Percentiles rank a stretch among this genome's conserved stretches.
Evolutionary conservation across 23 red algal species (phyloP).

Genomic region (Gracilaria vermiculophylla): DNA sequence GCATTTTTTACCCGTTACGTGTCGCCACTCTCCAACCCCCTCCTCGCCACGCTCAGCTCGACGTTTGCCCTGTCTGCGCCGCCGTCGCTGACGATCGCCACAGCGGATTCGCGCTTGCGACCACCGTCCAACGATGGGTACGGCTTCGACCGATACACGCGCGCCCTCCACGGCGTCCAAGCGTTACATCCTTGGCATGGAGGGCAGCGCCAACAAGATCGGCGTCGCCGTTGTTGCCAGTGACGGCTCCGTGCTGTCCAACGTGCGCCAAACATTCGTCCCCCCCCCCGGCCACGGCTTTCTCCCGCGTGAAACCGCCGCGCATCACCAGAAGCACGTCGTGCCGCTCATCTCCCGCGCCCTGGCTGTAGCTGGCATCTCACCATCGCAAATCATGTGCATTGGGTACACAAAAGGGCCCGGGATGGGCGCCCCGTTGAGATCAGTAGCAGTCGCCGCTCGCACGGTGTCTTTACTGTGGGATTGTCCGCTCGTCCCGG

Average conservation of each 20-base stretch:
- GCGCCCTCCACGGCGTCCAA: neutral
- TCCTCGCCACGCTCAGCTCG: no score
- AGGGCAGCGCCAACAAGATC: constrained; percentile 98
- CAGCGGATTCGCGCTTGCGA: no score
- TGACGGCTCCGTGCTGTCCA: constrained; percentile 79
- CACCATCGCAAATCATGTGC: constrained; percentile 39
- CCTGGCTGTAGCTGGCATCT: constrained; percentile 47
- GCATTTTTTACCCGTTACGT: no score
- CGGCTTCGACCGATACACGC: no score
- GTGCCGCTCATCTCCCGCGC: constrained; percentile 79
- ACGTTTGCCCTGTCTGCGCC: no score
- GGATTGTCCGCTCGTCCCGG: constrained; percentile 74
- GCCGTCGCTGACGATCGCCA: no score
- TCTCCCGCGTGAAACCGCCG: constrained; percentile 85
- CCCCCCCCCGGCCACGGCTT: constrained; percentile 86
- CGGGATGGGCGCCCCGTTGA: constrained; percentile 95
- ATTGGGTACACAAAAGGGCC: constrained; percentile 91
- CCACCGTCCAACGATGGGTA: no score
- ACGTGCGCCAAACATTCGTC: constrained; percentile 92
- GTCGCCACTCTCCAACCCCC: no score
- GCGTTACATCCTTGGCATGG: constrained; percentile 78
- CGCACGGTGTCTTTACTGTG: constrained; percentile 79
- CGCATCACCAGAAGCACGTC: constrained; percentile 84
- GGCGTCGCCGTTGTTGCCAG: constrained; percentile 91
- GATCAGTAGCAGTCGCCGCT: constrained; percentile 85